Evolutionary conservation across 805 yeast genomes (phyloP).

Genomic region (Yarrowia keelungensis): DNA sequence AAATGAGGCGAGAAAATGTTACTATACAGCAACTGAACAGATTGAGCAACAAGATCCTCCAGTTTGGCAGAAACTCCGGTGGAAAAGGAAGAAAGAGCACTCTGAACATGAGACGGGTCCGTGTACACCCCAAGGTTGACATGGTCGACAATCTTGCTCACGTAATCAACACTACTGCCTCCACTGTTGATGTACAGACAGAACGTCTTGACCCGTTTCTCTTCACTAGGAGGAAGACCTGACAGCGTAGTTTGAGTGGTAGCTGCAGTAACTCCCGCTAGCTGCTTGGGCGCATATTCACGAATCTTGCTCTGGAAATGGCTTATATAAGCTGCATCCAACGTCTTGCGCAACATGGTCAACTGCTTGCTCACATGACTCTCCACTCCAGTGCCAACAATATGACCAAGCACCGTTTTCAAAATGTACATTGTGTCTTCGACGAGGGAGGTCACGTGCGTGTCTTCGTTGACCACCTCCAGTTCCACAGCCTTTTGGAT

Average conservation of each 20-base stretch:
- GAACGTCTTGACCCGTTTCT: conserved; percentile 61
- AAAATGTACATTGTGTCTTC: conserved; percentile 83
- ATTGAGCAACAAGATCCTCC: conserved; percentile 54
- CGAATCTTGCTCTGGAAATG: conserved; percentile 59
- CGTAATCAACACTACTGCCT: conserved; percentile 65
- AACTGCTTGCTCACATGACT: conserved; percentile 56
- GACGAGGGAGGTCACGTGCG: conserved; percentile 72
- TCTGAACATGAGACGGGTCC: conserved; percentile 50
- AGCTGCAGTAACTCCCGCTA: conserved; percentile 39
- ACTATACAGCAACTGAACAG: conserved; percentile 53
- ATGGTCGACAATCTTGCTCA: conserved; percentile 57
- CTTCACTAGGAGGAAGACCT: conserved; percentile 48
- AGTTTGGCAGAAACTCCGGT: conserved; percentile 49
- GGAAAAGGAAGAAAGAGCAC: conserved; percentile 40
- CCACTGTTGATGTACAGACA: conserved; percentile 76
- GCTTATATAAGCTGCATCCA: conserved; percentile 68
- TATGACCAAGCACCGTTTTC: conserved; percentile 68
- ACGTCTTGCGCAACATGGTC: conserved; percentile 48
- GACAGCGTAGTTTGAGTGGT: conserved; percentile 42
- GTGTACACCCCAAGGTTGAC: not conserved
- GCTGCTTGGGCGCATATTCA: conserved; percentile 53
- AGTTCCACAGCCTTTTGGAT: conserved; percentile 79
- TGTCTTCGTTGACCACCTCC: conserved; percentile 80
- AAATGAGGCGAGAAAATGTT: conserved; percentile 52
- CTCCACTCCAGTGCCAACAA: conserved; percentile 74